A percentile compares a stretch with the other conserved stretches of the same genome.
Conservation (phyloP, 108 stramenopile genomes). For the Nitzschia sp. region DNA sequence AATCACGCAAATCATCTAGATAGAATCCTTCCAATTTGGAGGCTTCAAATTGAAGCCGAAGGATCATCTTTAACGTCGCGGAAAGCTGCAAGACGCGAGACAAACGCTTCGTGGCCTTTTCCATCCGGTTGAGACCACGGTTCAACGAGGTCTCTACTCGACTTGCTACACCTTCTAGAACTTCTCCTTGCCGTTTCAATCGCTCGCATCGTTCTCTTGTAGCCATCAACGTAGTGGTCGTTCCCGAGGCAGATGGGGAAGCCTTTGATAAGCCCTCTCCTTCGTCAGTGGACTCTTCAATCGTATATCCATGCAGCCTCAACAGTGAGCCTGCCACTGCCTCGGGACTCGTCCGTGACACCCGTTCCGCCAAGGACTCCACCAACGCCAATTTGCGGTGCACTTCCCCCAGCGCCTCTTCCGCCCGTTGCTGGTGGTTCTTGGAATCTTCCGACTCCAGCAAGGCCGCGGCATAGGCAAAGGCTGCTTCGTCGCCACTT, state of each 20-base stretch:
- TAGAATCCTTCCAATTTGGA: slow-evolving; percentile 63
- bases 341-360: slow-evolving; percentile 72
- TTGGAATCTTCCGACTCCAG: slow-evolving; percentile 38
- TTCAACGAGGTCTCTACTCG: slow-evolving; percentile 70
- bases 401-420: slow-evolving; percentile 78
- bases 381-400: slow-evolving; percentile 79
- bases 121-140: slow-evolving; percentile 70
- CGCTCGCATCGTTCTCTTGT: slow-evolving; percentile 69
- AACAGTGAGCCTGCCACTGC: slow-evolving; percentile 77
- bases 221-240: slow-evolving; percentile 29
- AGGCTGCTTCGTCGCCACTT: slow-evolving; percentile 45
- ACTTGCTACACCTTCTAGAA: slow-evolving; percentile 58
- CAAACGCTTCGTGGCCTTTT: slow-evolving; percentile 64
- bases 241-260: background rate
- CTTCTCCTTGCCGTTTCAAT: slow-evolving; percentile 66
- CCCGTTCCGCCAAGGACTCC: slow-evolving; percentile 70
- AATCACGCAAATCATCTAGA: slow-evolving; percentile 76
- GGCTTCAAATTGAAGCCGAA: slow-evolving; percentile 77
- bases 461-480: slow-evolving; percentile 72
- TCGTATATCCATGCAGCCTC: slow-evolving; percentile 65
- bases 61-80: slow-evolving; percentile 77
- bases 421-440: slow-evolving; percentile 47
- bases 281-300: slow-evolving; percentile 22
- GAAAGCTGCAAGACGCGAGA: slow-evolving; percentile 69
- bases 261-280: background rate